Base-by-base conservation (phyloP, 768 basidiomycete species). In the Agaricus sinodeliciosus region DNA sequence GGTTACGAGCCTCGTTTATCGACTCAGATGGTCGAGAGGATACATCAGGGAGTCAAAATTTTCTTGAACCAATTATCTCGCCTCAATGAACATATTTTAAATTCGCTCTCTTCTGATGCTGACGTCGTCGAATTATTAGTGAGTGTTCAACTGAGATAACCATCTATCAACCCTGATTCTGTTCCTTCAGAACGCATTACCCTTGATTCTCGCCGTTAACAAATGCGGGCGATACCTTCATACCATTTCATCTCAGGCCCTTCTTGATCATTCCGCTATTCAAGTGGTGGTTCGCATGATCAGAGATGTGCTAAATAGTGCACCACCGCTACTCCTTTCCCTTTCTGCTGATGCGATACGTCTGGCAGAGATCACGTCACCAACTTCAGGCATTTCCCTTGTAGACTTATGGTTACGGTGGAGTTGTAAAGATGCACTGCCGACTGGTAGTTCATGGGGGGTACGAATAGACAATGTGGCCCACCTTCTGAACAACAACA, bases 351-450 rank as follows among this genome's bases (percentile, higher is more conserved):
- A 65, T 25, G 69, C 70, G 5, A 52, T 67, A 28, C 59, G 61
- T 5, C 69, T 94, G 3, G 69, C 74, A 35, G 65, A 73, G 4
- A 61, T 71, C 3, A 71, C 87, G 13, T 78, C 78, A 2, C 75
- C 83, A 13, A 80, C 81, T 6, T 77, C 80, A n/a, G 94, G 94
- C 3, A 72, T 81, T 22, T 87, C 85, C 19, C 69, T 94, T 63
- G 68, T 77, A 16, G 73, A 83, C 18, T 79, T 95, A 34, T 95
- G 92, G 92, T 70, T 74, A 11, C 65, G 63, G 5, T 65, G 84
- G 50, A 74, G 67, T 26, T 41, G 65, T 19, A 65, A 65, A 13
- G 56, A 62, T 31, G 49, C 58, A 15, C 46, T 63, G 7, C n/a
- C 53, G 35, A 26, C 55, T 13, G 45, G 58, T 11, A 25, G 54